phyloP scores from a whole-genome alignment of 1,284 basidiomycete species.

The Sanghuangporus sanghuang region DNA sequence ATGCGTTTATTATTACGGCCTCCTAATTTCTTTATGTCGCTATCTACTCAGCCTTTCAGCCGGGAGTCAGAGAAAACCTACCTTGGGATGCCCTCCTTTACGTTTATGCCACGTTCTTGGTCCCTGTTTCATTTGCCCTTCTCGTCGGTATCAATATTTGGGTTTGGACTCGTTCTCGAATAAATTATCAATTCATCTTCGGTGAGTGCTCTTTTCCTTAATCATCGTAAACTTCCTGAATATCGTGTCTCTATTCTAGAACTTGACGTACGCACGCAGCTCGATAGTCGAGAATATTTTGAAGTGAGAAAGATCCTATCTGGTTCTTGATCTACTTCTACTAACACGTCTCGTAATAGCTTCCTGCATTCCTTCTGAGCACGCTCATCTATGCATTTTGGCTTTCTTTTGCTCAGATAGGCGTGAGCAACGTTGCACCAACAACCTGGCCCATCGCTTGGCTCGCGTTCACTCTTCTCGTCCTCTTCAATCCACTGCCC shows the following conservation, averaged over 20 bases:
- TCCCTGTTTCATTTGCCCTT: slow-evolving; percentile 76
- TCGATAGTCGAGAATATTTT: slow-evolving; percentile 82
- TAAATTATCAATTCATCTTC: slow-evolving; percentile 93
- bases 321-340: background rate
- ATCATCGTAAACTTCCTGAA: background rate
- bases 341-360: slow-evolving; percentile 34
- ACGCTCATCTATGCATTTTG: slow-evolving; percentile 80
- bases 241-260: slow-evolving; percentile 38
- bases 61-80: slow-evolving; percentile 51
- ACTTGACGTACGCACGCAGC: slow-evolving; percentile 66
- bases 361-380: slow-evolving; percentile 75
- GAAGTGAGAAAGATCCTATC: slow-evolving; percentile 43
- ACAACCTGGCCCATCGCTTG: slow-evolving; percentile 83
- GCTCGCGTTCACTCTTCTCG: slow-evolving; percentile 57
- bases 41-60: slow-evolving; percentile 48
- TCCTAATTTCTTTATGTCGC: slow-evolving; percentile 1
- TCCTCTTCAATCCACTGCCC: slow-evolving; percentile 77
- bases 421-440: slow-evolving; percentile 39
- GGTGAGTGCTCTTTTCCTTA: slow-evolving; percentile 36
- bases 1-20: slow-evolving; percentile 1
- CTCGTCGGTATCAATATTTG: slow-evolving; percentile 79
- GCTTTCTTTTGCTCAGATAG: slow-evolving; percentile 73
- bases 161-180: slow-evolving; percentile 71
- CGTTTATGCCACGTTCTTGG: slow-evolving; percentile 73
- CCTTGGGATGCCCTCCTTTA: slow-evolving; percentile 75